These are phyloP conservation scores for Avena sativa DNA, from an alignment of 176 grass and related monocot genomes.

Conservation along the genomic window DNA sequence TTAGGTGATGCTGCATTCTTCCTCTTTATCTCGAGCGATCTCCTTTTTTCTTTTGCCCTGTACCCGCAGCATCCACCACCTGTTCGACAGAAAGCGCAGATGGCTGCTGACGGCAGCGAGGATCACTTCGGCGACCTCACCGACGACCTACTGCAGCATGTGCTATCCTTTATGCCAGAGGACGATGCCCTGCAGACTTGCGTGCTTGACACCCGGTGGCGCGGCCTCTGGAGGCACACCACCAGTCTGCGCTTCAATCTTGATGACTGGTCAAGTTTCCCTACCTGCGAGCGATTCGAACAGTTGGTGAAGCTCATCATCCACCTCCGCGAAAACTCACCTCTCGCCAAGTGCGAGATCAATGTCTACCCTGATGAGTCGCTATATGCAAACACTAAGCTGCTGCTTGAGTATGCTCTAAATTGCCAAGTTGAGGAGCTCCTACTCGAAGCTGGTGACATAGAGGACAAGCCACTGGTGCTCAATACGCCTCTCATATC, in stretches of 20 bases:
- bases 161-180: background rate
- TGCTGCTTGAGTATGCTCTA: background rate
- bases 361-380: no score
- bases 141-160: background rate
- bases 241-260: background rate
- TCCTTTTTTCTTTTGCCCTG: no score
- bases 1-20: no score
- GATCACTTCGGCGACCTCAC: background rate
- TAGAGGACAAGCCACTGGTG: rapidly evolving
- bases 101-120: background rate
- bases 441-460: background rate
- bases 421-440: background rate
- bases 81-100: no score
- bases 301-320: background rate
- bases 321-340: background rate
- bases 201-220: background rate
- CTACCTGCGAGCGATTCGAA: background rate
- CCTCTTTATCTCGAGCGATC: no score
- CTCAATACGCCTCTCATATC: background rate
- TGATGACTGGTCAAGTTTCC: background rate
- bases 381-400: background rate
- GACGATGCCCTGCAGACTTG: background rate
- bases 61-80: no score
- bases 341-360: background rate
- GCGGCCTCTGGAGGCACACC: background rate